phyloP scores from a whole-genome alignment of 441 rosid species.

The Populus hybrid region DNA sequence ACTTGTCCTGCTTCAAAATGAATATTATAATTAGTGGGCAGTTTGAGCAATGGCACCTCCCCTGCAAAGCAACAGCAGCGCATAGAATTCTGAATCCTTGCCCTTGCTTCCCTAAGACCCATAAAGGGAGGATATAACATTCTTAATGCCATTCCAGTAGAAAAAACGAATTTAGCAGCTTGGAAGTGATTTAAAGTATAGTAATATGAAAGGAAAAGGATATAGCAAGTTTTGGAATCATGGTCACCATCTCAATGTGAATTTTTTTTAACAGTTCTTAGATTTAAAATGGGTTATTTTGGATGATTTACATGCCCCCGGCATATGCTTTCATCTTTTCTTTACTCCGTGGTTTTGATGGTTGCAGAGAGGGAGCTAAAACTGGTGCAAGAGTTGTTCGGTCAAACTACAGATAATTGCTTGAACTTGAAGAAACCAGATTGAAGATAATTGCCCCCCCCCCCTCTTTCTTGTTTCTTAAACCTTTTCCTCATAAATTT shows the following conservation, averaged over 20 bases:
- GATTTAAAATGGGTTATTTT: neutral
- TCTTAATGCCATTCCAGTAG: neutral
- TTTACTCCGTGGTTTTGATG: conserved; percentile 6
- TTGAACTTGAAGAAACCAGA: conserved; percentile 87
- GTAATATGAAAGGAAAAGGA: neutral
- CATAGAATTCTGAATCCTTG: neutral
- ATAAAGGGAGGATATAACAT: neutral
- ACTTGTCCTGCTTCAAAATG: neutral
- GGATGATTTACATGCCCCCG: neutral
- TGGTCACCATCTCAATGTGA: neutral
- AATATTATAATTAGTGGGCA: neutral
- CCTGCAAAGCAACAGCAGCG: neutral
- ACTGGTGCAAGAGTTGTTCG: conserved; percentile 78
- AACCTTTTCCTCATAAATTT: neutral
- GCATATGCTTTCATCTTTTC: neutral
- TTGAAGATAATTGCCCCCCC: conserved; percentile 15
- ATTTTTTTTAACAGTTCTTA: neutral
- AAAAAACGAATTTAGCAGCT: neutral
- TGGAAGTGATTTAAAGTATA: neutral
- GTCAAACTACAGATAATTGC: conserved; percentile 82
- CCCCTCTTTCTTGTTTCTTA: neutral
- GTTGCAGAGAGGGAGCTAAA: conserved; percentile 69
- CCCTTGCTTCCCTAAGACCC: neutral
- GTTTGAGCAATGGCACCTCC: neutral
- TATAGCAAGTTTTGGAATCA: neutral